Percentiles rank a stretch among this genome's conserved stretches.
Conservation (phyloP, 1,139 yeast species). For the Debaryomycetaceae sp. region DNA sequence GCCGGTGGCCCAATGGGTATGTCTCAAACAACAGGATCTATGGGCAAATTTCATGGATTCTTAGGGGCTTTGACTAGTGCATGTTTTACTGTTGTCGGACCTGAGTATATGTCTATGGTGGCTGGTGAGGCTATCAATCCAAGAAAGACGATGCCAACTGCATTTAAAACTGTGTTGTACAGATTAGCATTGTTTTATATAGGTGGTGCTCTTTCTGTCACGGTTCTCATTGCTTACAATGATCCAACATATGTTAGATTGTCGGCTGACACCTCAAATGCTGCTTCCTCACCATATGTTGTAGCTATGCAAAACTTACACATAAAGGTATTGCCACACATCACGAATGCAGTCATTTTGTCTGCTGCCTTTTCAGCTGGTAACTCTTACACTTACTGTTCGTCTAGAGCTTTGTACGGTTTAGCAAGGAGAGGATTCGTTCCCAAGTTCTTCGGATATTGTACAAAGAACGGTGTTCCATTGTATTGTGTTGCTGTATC, state of each 20-base stretch:
- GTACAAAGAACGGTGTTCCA: slow-evolving; percentile 61
- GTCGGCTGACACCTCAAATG: slow-evolving; percentile 17
- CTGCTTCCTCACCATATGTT: slow-evolving; percentile 42
- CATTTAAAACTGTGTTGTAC: slow-evolving; percentile 73
- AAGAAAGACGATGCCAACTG: slow-evolving; percentile 69
- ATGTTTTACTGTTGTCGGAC: slow-evolving; percentile 74
- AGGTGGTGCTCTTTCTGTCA: slow-evolving; percentile 42
- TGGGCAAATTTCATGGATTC: slow-evolving; percentile 73
- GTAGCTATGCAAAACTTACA: slow-evolving; percentile 42
- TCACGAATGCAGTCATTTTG: slow-evolving; percentile 35
- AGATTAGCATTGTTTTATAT: slow-evolving; percentile 69
- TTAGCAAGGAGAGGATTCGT: slow-evolving; percentile 39
- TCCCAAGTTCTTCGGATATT: slow-evolving; percentile 31
- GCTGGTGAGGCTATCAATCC: slow-evolving; percentile 84
- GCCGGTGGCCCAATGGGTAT: slow-evolving; percentile 51
- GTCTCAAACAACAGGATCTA: slow-evolving; percentile 49
- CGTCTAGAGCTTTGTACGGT: slow-evolving; percentile 41
- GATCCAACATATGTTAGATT: slow-evolving; percentile 31
- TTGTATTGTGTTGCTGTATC: slow-evolving; percentile 41
- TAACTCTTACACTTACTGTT: slow-evolving; percentile 41
- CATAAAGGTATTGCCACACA: slow-evolving; percentile 37
- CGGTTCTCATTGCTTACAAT: slow-evolving; percentile 39
- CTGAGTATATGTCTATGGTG: slow-evolving; percentile 79
- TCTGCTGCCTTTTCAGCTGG: slow-evolving; percentile 44
- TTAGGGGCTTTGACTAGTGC: slow-evolving; percentile 59